Evolutionary conservation across 2,329 filamentous ascomycete species (phyloP).

Genomic region (Fusarium sp.): DNA sequence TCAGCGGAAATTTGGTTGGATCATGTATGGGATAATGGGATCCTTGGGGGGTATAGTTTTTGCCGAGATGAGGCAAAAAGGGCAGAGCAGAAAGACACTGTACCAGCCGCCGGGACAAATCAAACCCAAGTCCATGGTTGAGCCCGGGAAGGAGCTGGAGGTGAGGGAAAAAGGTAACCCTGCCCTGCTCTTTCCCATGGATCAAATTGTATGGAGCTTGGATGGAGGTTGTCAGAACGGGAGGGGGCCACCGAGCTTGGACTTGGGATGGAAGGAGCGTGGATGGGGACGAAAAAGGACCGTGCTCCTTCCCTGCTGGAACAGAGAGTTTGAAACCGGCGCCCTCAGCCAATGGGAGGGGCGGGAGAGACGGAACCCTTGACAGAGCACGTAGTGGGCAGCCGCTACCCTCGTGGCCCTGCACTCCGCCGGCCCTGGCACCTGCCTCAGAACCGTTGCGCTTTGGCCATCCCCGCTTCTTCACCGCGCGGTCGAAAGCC

Average conservation of each 20-base stretch:
- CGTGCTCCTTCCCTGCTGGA: conserved; percentile 41
- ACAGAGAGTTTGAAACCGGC: conserved; percentile 39
- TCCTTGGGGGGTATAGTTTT: not conserved
- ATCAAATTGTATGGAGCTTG: not conserved
- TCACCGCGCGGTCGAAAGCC: conserved; percentile 34
- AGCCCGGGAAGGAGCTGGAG: conserved; percentile 12
- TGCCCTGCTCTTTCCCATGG: conserved; percentile 20
- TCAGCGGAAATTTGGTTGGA: conserved; percentile 36
- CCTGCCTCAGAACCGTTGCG: conserved; percentile 16
- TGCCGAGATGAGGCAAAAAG: conserved; percentile 39
- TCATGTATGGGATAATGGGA: conserved; percentile 4
- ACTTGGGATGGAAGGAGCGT: conserved; percentile 13
- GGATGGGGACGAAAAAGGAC: conserved; percentile 31
- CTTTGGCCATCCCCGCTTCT: conserved; percentile 28
- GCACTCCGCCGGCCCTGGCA: conserved; percentile 7
- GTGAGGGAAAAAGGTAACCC: conserved; percentile 25
- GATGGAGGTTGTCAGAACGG: conserved; percentile 34
- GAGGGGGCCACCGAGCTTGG: conserved; percentile 24
- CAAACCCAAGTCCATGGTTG: conserved; percentile 29
- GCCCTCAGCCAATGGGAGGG: conserved; percentile 22
- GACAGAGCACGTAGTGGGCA: conserved; percentile 2
- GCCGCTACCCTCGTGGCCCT: conserved; percentile 2
- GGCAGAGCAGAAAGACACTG: conserved; percentile 17
- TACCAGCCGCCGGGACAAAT: conserved; percentile 29
- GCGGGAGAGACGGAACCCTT: conserved; percentile 22